Base-by-base conservation (phyloP, 2,329 filamentous ascomycete species). In the Tolypocladium nubicola region DNA sequence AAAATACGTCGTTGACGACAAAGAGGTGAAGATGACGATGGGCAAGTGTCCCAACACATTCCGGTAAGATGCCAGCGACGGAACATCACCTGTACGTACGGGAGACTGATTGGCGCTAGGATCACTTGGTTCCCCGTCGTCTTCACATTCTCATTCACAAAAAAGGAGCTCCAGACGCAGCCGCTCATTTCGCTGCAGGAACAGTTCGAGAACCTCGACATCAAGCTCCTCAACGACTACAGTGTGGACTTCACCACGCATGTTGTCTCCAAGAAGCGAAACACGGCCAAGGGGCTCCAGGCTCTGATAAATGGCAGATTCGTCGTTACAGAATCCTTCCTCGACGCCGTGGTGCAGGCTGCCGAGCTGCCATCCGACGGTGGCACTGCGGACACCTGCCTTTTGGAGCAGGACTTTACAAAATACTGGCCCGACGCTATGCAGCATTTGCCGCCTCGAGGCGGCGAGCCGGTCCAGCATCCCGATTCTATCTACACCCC, bases 241-340 rank as follows among this genome's bases (percentile, higher is more conserved):
- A 75, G 88, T 30, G 74, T 80, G 33, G 79, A 76, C 19, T 75
- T 81, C 35, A 97, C 93, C 0, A 96, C 93, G 0, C 92, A 97
- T 70, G 88, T 96, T 13, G 85, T 97, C 39, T 86, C 90, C 9
- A 89, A 85, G 69, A 97, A 96, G 72, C 82, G 94, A 53, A 99
- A 97, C 69, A 93, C 90, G 0, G 82, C 92, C 0, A 91, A 90
- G 62, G 90, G 89, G 0, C 77, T 99, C 2, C 90, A 95, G 67
- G 93, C 90, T 2, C 77, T 99, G 11, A 86, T 97, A 41, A 88
- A 91, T 65, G 90, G 83, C 16, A 87, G 82, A 70, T 83, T 85
- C 63, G 86, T 97, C 47, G 90, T 97, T 13, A 83, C 83, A 4
- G 78, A 82, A 57, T 79, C 81, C 0, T 97, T 88, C 63, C 76